Percentiles rank a stretch among this genome's conserved stretches.
Evolutionary conservation across 345 rosid genomes (phyloP).

Genomic region (Dimocarpus longan): DNA sequence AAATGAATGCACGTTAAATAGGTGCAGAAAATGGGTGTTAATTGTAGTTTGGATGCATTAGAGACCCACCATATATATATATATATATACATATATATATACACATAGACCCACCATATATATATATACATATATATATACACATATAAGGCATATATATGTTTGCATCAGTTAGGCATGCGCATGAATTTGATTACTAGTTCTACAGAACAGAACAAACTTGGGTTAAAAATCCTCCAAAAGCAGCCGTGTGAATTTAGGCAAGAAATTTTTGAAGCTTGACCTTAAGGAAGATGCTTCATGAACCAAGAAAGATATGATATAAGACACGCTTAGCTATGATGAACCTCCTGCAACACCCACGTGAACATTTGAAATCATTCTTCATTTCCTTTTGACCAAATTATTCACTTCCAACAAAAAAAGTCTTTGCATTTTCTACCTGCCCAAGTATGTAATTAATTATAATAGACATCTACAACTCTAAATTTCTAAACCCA

Average conservation of each 20-base stretch:
- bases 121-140: no score
- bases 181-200: neutral
- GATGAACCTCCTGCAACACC: neutral
- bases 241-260: slow-evolving; percentile 4
- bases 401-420: neutral
- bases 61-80: no score
- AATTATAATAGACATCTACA: neutral
- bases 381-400: neutral
- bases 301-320: neutral
- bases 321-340: neutral
- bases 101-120: no score
- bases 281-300: neutral
- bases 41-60: neutral
- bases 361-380: slow-evolving; percentile 13
- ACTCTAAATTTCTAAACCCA: neutral
- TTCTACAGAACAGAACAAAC: neutral
- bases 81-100: no score
- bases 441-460: neutral
- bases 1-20: neutral
- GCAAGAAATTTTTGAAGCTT: neutral
- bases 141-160: no score
- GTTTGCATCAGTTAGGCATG: neutral
- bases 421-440: neutral
- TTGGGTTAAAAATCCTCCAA: neutral
- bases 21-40: neutral